Percentiles rank a stretch among this genome's conserved stretches.
Evolutionary conservation across 192 early-diverging fungal genomes (phyloP).

Genomic region (Rhizophagus clarus): DNA sequence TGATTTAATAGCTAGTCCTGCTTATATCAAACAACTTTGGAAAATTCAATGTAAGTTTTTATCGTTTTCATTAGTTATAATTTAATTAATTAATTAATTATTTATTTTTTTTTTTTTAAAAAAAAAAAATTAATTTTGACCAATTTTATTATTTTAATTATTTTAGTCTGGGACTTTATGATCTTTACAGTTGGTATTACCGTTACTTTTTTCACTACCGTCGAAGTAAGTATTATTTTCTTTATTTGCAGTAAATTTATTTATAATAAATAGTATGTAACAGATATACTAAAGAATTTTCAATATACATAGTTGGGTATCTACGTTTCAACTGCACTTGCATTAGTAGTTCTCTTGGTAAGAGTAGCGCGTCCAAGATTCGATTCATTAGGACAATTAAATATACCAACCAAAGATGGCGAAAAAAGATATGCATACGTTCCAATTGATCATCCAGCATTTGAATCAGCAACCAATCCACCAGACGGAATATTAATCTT

Average conservation of each 20-base stretch:
- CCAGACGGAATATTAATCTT: constrained; percentile 76
- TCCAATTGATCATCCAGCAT: constrained; percentile 24
- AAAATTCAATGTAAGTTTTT: constrained; percentile 47
- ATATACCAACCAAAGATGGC: constrained; percentile 30
- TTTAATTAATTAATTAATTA: constrained; percentile 31
- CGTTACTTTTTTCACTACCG: constrained; percentile 62
- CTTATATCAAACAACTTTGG: constrained; percentile 65
- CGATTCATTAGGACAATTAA: constrained; percentile 49
- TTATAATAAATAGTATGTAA: no score
- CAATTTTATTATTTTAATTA: background rate
- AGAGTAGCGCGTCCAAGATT: constrained; percentile 75
- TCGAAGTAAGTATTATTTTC: constrained; percentile 51
- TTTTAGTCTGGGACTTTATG: constrained; percentile 51
- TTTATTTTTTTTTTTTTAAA: constrained; percentile 47
- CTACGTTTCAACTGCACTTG: constrained; percentile 72
- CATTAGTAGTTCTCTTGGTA: constrained; percentile 75
- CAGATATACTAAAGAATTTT: no score
- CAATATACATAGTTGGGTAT: constrained; percentile 67
- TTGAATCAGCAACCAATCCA: constrained; percentile 8
- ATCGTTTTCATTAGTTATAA: no score
- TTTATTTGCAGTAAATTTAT: constrained; percentile 7
- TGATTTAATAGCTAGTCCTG: constrained; percentile 70
- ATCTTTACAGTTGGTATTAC: constrained; percentile 54
- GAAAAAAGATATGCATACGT: constrained; percentile 37
- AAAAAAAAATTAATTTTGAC: background rate